These are phyloP conservation scores for Prototheca stagnorum DNA, from an alignment of 163 green algal species.

Conservation along the genomic window DNA sequence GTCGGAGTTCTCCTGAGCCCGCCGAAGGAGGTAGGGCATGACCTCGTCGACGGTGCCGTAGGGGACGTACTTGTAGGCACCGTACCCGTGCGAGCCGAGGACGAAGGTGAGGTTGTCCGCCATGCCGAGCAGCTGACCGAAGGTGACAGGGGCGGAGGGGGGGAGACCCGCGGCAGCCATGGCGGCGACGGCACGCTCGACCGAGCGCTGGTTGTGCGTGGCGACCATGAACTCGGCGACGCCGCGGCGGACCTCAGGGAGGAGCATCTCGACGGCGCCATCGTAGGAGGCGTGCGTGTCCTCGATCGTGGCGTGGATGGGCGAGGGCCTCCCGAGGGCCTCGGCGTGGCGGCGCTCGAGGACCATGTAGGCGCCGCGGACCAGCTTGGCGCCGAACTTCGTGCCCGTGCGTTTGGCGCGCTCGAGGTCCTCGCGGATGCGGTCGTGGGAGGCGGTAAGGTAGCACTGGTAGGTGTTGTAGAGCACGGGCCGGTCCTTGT, in stretches of 20 bases:
- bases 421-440: conserved; percentile 53
- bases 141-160: conserved; percentile 25
- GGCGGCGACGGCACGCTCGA: conserved; percentile 37
- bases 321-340: conserved; percentile 32
- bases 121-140: conserved; percentile 82
- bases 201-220: conserved; percentile 53
- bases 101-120: conserved; percentile 69
- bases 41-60: conserved; percentile 60
- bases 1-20: conserved; percentile 63
- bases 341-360: conserved; percentile 44
- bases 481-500: conserved; percentile 38
- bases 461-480: conserved; percentile 83
- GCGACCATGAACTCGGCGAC: conserved; percentile 36
- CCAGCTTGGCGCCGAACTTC: conserved; percentile 51
- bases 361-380: conserved; percentile 75
- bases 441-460: conserved; percentile 40
- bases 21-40: conserved; percentile 66
- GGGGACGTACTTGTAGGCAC: conserved; percentile 55
- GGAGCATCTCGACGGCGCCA: conserved; percentile 20
- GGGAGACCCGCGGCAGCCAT: conserved; percentile 43
- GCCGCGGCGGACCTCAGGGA: conserved; percentile 7
- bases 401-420: conserved; percentile 32
- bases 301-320: conserved; percentile 46
- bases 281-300: conserved; percentile 62
- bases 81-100: conserved; percentile 47